Conservation (phyloP, 2,329 filamentous ascomycete species). For the Fusarium praegraminearum region DNA sequence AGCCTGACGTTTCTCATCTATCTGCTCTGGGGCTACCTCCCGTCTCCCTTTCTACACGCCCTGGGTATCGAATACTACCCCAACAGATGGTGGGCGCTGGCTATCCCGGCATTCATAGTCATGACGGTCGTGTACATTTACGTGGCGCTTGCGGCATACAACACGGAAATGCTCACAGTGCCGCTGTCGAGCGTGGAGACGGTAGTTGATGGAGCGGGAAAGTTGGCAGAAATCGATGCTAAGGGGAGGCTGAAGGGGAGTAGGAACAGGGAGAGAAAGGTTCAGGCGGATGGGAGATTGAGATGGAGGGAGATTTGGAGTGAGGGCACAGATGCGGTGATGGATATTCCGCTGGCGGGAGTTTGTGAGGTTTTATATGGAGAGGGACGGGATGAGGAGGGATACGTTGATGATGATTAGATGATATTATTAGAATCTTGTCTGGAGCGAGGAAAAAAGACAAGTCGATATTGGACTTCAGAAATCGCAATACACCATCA, state of each 20-base stretch:
- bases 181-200: conserved; percentile 85
- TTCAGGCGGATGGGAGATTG: conserved; percentile 54
- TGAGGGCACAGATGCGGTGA: conserved; percentile 93
- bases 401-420: conserved; percentile 32
- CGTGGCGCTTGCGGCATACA: conserved; percentile 90
- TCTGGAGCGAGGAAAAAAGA: background rate
- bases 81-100: conserved; percentile 96
- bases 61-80: conserved; percentile 97
- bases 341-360: conserved; percentile 95
- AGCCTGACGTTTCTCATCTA: conserved; percentile 82
- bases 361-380: conserved; percentile 96
- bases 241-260: conserved; percentile 66
- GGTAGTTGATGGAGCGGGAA: conserved; percentile 89
- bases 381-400: conserved; percentile 56
- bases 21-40: conserved; percentile 88
- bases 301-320: conserved; percentile 90
- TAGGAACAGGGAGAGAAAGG: conserved; percentile 53
- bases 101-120: conserved; percentile 89
- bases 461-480: no score
- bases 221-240: conserved; percentile 83
- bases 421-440: background rate
- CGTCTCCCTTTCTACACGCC: conserved; percentile 89
- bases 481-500: no score
- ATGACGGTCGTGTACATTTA: conserved; percentile 93
- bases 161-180: conserved; percentile 88